phyloP scores from a whole-genome alignment of 2,329 filamentous ascomycete genomes.

The Aspergillus tubingensis region DNA sequence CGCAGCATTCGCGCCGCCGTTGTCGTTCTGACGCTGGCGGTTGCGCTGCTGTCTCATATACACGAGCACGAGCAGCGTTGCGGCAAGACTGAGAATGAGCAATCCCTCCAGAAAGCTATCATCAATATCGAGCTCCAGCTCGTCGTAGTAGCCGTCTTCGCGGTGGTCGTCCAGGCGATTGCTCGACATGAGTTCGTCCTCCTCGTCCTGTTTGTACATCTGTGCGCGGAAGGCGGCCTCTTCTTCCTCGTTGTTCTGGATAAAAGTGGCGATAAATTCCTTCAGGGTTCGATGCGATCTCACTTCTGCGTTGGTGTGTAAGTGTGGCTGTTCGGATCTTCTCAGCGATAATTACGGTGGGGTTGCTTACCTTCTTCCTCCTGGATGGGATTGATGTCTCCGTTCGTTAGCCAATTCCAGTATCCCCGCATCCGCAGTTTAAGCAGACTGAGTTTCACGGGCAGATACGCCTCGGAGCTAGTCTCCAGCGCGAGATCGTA shows the following conservation, averaged over 20 bases:
- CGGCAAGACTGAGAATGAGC: constrained; percentile 76
- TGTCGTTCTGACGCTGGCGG: constrained; percentile 39
- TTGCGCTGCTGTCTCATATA: constrained; percentile 64
- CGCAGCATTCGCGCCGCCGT: constrained; percentile 25
- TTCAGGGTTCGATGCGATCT: constrained; percentile 74
- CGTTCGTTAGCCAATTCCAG: constrained; percentile 91
- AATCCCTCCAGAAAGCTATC: constrained; percentile 82
- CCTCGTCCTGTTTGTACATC: constrained; percentile 41
- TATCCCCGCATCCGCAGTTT: constrained; percentile 83
- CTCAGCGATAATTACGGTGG: neutral
- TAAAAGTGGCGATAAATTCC: constrained; percentile 86
- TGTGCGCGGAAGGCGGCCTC: constrained; percentile 64
- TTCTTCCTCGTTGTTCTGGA: constrained; percentile 69
- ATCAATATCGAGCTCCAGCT: constrained; percentile 65
- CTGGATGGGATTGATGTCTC: constrained; percentile 87
- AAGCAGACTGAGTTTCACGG: constrained; percentile 82
- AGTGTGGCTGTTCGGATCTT: neutral
- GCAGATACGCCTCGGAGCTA: constrained; percentile 90
- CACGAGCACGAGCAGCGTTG: constrained; percentile 72
- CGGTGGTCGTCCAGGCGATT: constrained; percentile 34
- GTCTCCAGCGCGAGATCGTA: constrained; percentile 92
- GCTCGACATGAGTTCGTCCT: constrained; percentile 35
- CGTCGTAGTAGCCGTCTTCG: constrained; percentile 60
- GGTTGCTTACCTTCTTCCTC: constrained; percentile 77
- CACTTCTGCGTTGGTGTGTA: constrained; percentile 54